Base-by-base conservation (phyloP, 208 protist species). In the Wallacemonas rigidus region DNA sequence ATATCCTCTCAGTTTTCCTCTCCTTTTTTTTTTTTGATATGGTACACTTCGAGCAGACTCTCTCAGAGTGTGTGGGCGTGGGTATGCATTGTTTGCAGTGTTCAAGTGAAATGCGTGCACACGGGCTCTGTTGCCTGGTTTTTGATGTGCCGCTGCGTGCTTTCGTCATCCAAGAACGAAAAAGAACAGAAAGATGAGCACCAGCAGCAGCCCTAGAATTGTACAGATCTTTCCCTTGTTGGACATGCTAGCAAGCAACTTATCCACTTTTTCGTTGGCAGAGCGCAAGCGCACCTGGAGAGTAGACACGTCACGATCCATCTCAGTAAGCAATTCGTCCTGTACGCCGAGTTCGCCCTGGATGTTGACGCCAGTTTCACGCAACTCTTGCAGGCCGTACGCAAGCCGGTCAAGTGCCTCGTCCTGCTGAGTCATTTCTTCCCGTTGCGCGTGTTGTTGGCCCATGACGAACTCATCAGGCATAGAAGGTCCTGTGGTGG, bases 211-310 rank as follows among this genome's bases (percentile, higher is more conserved):
- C 36, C 65, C 53, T 5, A 86, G 51, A 75, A 96, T 89, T 7
- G 82, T 90, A 76, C 91, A 94, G 38, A 96, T 82, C 65, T 96
- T 96, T 1, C 82, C 83, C 67, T 76, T 84, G 71, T 92, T 90
- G 43, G 91, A 94, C 87, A 96, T 89, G 56, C 80, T 90, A 6
- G 80, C 82, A n/a, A 96, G 80, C 26, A 96, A 77, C 67, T 94
- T 87, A 55, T 96, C 87, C 6, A 96, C 82, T 71, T 93, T 96
- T 6, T 76, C 77, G 65, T 96, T 96, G 35, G 88, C 88, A 3
- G 81, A 71, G 4, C 81, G 83, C 61, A 96, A 72, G 11, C 84
- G 86, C 26, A 86, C 76, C 64, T 91, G 88, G 26, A 96, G 78
- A 35, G 80, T 75, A 1, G 82, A 82, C 44, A 96, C 75, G 71